Percentiles rank a stretch among this genome's conserved stretches.
These are phyloP conservation scores for Trichoderma asperellum DNA, from an alignment of 2,329 filamentous ascomycete genomes.

Conservation along the genomic window DNA sequence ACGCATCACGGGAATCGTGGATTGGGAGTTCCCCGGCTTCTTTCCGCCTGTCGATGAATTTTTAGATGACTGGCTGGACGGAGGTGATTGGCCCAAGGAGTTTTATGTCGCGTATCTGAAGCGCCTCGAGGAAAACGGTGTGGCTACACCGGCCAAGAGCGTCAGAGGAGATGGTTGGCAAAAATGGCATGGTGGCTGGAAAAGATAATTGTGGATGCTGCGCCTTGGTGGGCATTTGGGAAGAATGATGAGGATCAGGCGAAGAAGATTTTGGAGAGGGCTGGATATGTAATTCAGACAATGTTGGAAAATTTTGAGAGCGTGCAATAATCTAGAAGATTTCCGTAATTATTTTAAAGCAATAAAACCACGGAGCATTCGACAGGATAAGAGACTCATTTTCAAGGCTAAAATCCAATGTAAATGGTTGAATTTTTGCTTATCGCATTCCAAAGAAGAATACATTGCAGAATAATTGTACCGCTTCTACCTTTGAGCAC, in stretches of 20 bases:
- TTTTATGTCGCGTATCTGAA: constrained; percentile 12
- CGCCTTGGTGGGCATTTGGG: constrained; percentile 27
- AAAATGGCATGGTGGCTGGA: constrained; percentile 13
- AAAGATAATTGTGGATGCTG: constrained; percentile 25
- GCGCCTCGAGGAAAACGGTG: background rate
- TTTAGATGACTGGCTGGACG: constrained; percentile 29
- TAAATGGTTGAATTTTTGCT: too few relatives aligned
- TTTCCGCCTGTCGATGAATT: constrained; percentile 34
- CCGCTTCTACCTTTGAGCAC: background rate
- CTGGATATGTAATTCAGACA: background rate
- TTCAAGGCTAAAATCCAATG: too few relatives aligned
- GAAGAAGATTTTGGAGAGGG: background rate
- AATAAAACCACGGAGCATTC: background rate
- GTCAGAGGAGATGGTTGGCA: background rate
- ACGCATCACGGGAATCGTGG: constrained; percentile 33
- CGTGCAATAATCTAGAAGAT: background rate
- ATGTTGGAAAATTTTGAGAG: background rate
- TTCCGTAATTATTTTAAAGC: background rate
- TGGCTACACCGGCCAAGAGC: constrained; percentile 19
- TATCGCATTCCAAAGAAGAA: background rate
- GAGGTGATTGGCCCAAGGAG: constrained; percentile 29
- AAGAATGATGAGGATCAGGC: background rate
- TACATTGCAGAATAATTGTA: background rate
- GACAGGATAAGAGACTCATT: background rate
- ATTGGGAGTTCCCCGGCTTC: constrained; percentile 36